These are phyloP conservation scores for Breynia disticha DNA, from an alignment of 441 rosid genomes.

Conservation along the genomic window DNA sequence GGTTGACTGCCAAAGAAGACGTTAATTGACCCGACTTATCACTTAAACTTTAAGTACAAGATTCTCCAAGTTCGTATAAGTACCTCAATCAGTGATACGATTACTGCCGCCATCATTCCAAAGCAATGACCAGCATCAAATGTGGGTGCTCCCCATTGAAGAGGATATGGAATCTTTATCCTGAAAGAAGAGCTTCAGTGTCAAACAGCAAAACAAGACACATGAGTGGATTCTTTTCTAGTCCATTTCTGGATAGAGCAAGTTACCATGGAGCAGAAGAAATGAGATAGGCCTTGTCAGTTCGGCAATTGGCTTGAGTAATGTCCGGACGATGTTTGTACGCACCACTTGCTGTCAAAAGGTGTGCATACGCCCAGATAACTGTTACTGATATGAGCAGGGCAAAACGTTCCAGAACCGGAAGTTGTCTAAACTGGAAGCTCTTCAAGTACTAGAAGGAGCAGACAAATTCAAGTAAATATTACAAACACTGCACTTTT, in stretches of 20 bases:
- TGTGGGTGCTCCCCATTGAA: constrained; percentile 99
- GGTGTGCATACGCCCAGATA: constrained; percentile 97
- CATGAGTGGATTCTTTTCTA: too few species aligned
- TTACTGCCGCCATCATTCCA: constrained; percentile 98
- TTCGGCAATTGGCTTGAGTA: constrained; percentile 84
- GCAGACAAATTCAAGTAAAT: constrained; percentile 4
- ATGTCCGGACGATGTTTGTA: constrained; percentile 76
- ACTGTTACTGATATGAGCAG: constrained; percentile 66
- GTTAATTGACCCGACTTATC: constrained; percentile 2
- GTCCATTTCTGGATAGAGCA: background rate
- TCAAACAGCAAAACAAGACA: background rate
- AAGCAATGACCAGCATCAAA: constrained; percentile 98
- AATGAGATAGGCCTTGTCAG: constrained; percentile 93
- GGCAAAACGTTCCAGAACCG: constrained; percentile 82
- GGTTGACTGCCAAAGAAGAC: constrained; percentile 57
- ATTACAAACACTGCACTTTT: background rate
- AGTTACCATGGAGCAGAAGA: constrained; percentile 97
- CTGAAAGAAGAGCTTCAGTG: constrained; percentile 22
- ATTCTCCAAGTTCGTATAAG: constrained; percentile 1
- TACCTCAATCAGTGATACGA: constrained; percentile 94
- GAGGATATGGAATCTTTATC: constrained; percentile 98
- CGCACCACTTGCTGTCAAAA: constrained; percentile 94
- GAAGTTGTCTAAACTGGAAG: constrained; percentile 54
- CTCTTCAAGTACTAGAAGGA: constrained; percentile 69
- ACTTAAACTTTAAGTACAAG: constrained; percentile 1